A percentile compares a stretch with the other conserved stretches of the same genome.
Evolutionary conservation across 306 rosid species (phyloP).

Genomic region (Macrotyloma uniflorum): DNA sequence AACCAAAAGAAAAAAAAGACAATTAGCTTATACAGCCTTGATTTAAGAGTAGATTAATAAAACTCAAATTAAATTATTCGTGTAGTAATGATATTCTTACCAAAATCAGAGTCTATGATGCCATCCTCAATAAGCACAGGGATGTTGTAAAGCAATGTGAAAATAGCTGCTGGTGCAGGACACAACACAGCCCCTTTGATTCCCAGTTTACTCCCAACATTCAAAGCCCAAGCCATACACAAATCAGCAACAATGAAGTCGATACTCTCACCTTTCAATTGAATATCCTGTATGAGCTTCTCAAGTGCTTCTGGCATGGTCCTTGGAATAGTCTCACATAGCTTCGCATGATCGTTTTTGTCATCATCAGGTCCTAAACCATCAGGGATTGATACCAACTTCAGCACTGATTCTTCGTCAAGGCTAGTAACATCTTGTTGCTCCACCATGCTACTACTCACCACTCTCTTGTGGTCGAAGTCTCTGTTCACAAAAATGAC

Average conservation of each 20-base stretch:
- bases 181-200: slow-evolving; percentile 35
- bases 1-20: background rate
- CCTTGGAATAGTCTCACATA: background rate
- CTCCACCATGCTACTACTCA: slow-evolving; percentile 30
- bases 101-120: slow-evolving; percentile 41
- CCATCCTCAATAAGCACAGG: slow-evolving; percentile 46
- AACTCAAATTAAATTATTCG: too few species aligned
- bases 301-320: slow-evolving; percentile 56
- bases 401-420: background rate
- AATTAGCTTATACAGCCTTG: too few species aligned
- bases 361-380: slow-evolving; percentile 46
- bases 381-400: slow-evolving; percentile 44
- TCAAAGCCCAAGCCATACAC: slow-evolving; percentile 20
- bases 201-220: slow-evolving; percentile 27
- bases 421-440: background rate
- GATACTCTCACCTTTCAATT: background rate
- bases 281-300: slow-evolving; percentile 42
- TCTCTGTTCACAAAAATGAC: slow-evolving; percentile 54
- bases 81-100: background rate
- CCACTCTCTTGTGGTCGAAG: slow-evolving; percentile 26
- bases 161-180: slow-evolving; percentile 14
- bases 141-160: background rate
- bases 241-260: slow-evolving; percentile 29
- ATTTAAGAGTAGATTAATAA: too few species aligned
- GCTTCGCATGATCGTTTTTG: slow-evolving; percentile 16